Base-by-base conservation (phyloP, 805 yeast species). In the Dipodascopsis uninucleata region DNA sequence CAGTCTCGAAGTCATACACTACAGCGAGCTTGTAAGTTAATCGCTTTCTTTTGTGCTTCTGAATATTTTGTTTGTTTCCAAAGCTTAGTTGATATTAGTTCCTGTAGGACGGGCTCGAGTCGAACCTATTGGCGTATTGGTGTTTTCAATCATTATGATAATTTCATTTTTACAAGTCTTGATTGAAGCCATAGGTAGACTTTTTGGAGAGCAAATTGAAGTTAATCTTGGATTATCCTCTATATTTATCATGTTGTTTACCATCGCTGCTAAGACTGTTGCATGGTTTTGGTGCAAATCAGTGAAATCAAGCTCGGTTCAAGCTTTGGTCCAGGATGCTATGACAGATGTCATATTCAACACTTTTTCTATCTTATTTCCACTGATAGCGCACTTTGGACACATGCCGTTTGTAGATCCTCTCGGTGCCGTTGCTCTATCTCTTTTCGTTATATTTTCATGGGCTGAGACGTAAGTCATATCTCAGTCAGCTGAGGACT, bases 261-360 rank as follows among this genome's bases (percentile, higher is more conserved):
- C 94, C 0, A 77, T 84, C 12, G 56, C 73, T 4, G 69, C 76
- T 25, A 84, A 84, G 58, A 52, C 78, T 4, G 71, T 67, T 1
- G 79, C 86, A 55, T 85, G 76, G 71, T 20, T 74, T 10, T 76
- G 83, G 77, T 83, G 90, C 59, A 66, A 73, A 29, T 63, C 68
- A 8, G 72, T 81, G 47, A 64, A 71, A 9, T 79, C 85, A n/a
- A 74, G 82, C 18, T 77, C 87, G 0, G 81, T 84, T 2, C 82
- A 78, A 58, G 94, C 94, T 0, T 66, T 84, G 43, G 85, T 88
- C 1, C 89, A 82, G 61, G 94, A 85, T 64, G 93, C 93, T 0
- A 68, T 72, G 61, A 84, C 88, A 1, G 94, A 85, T 62, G 75
- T 83, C 25, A 72, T 83, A 2, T 84, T 84, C 69, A 85, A 85